Evolutionary conservation across 352 stramenopile species (phyloP).

Genomic region (Phytopythium oedochilum): DNA sequence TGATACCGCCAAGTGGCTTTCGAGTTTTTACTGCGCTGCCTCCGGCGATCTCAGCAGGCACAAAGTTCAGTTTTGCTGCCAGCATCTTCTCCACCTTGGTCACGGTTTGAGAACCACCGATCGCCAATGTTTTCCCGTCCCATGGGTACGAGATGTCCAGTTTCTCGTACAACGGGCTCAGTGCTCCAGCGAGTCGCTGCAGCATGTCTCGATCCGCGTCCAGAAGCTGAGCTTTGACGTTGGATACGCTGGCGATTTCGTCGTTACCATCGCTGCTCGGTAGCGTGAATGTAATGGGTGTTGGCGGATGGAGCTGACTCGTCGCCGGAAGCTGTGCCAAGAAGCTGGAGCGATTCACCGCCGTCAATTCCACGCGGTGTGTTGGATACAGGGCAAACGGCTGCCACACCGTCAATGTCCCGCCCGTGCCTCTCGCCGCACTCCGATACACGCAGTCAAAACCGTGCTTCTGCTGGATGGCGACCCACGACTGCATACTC

Average conservation of each 20-base stretch:
- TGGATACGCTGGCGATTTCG: too few species aligned
- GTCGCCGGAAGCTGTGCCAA: slow-evolving; percentile 14
- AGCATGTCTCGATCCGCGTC: slow-evolving; percentile 16
- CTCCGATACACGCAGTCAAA: slow-evolving; percentile 47
- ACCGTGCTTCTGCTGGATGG: slow-evolving; percentile 26
- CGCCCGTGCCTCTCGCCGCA: slow-evolving; percentile 11
- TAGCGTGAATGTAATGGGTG: background rate
- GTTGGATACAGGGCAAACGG: slow-evolving; percentile 42
- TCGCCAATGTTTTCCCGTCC: slow-evolving; percentile 33
- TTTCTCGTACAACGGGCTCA: slow-evolving; percentile 25
- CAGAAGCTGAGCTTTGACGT: slow-evolving; percentile 5
- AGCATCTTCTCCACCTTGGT: slow-evolving; percentile 36
- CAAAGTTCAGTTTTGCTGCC: slow-evolving; percentile 34
- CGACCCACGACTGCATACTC: slow-evolving; percentile 29
- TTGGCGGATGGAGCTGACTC: slow-evolving; percentile 8
- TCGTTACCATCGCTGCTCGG: background rate
- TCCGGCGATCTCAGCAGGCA: slow-evolving; percentile 1
- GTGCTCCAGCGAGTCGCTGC: slow-evolving; percentile 10
- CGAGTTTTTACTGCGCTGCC: slow-evolving; percentile 5
- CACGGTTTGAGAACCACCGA: slow-evolving; percentile 23
- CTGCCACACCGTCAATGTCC: slow-evolving; percentile 37
- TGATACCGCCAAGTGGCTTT: slow-evolving; percentile 50
- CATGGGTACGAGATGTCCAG: slow-evolving; percentile 38
- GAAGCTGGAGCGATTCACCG: slow-evolving; percentile 12
- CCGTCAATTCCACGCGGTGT: slow-evolving; percentile 22